phyloP scores from a whole-genome alignment of 179 eudicot genomes.

The Sideroxylon spinosum region DNA sequence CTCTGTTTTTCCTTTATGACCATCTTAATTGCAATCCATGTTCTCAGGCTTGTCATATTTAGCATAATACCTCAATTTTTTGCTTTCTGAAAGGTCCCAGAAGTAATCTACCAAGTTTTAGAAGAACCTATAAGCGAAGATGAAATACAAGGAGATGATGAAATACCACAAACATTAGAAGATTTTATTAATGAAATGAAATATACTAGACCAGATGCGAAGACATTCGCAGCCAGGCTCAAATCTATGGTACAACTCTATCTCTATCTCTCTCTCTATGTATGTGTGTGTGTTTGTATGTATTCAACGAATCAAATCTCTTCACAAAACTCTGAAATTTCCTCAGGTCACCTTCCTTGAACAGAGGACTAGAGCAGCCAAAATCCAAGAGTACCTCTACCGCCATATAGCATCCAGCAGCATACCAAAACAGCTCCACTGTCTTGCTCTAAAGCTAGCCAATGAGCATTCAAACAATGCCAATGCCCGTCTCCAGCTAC shows the following conservation, averaged over 20 bases:
- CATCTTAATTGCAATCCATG: neutral
- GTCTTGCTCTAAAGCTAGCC: constrained; percentile 69
- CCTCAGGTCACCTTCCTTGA: constrained; percentile 62
- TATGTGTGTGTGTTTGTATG: too few species aligned
- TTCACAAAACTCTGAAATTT: neutral
- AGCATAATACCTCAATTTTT: neutral
- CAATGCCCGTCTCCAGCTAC: constrained; percentile 82
- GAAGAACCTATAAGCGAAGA: constrained; percentile 50
- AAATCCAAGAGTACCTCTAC: constrained; percentile 81
- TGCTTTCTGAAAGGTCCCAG: constrained; percentile 51
- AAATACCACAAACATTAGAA: constrained; percentile 60
- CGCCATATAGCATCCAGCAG: constrained; percentile 93
- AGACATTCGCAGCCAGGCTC: constrained; percentile 68
- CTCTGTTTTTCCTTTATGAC: neutral
- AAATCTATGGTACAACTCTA: constrained; percentile 59
- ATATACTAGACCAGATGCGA: constrained; percentile 56
- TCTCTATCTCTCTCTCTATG: constrained; percentile 9
- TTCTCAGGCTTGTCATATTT: neutral
- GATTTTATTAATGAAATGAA: constrained; percentile 65
- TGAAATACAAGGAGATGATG: constrained; percentile 33
- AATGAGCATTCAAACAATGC: constrained; percentile 79
- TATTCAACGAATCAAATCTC: neutral
- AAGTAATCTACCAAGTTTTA: constrained; percentile 73
- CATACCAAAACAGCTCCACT: constrained; percentile 88
- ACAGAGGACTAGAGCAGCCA: constrained; percentile 76